These are phyloP conservation scores for Mortierella sp. DNA, from an alignment of 371 early-diverging fungal genomes.

Conservation along the genomic window DNA sequence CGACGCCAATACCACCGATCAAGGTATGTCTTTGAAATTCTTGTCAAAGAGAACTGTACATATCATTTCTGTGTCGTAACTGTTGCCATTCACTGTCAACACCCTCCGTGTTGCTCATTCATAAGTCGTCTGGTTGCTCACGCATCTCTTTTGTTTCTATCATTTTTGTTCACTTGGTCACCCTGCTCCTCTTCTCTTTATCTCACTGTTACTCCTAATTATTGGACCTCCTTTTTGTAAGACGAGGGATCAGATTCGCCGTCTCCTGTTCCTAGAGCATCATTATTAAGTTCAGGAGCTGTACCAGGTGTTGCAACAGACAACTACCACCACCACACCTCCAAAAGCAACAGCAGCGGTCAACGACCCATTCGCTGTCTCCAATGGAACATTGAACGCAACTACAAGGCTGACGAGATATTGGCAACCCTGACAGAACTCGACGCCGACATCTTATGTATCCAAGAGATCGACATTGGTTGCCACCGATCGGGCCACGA, in stretches of 20 bases:
- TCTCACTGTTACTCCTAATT: not conserved
- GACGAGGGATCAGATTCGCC: constrained; percentile 11
- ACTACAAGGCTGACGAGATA: constrained; percentile 76
- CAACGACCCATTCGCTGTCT: constrained; percentile 55
- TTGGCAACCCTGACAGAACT: constrained; percentile 65
- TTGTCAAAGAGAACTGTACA: not conserved
- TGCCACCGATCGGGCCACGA: constrained; percentile 73
- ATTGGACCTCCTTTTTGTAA: not conserved
- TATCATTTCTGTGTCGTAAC: not conserved
- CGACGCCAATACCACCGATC: not conserved
- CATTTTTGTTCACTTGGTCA: not conserved
- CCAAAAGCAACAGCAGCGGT: not conserved
- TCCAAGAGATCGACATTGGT: constrained; percentile 82
- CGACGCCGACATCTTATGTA: constrained; percentile 77
- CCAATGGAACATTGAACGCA: constrained; percentile 85
- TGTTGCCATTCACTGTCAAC: not conserved
- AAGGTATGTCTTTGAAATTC: not conserved
- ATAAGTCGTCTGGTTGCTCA: not conserved
- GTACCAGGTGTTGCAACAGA: not conserved
- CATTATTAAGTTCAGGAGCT: constrained; percentile 26
- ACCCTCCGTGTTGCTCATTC: constrained; percentile 11
- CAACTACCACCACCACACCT: not conserved
- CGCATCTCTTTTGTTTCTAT: constrained; percentile 10
- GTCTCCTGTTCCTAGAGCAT: not conserved
- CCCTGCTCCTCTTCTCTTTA: not conserved